Base-by-base conservation (phyloP, 495 filamentous ascomycete species). In the Amniculicola lignicola region DNA sequence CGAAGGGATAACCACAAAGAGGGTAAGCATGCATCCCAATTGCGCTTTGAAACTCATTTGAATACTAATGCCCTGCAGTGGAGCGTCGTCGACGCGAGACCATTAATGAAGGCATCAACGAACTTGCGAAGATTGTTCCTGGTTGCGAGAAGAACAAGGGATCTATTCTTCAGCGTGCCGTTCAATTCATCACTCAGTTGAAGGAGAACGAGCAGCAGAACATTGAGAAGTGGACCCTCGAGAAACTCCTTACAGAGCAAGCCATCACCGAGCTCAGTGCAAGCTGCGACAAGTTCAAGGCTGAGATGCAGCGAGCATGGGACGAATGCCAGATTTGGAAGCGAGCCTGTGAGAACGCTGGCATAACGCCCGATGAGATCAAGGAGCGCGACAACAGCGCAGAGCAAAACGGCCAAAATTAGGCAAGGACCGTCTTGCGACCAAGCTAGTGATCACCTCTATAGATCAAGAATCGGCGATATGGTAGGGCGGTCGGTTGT, bases 61-160 rank as follows among this genome's bases (percentile, higher is more conserved):
- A 11, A 31, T 21, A 18, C 42, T 46, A 14, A 43, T 29, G 7
- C 6, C 23, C 15, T 37, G 2, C 57, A 98, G 93, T 98, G 57
- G 93, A 98, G 72, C 89, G 93, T 47, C 90, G 93, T 40, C 93
- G 93, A 31, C 89, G 93, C 57, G 93, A 98, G 70, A 96, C 94
- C 3, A 98, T 98, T 70, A 98, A 98, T 67, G 93, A 98, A 72
- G 93, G 93, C 43, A 98, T 98, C 66, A 97, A 96, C 65, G 92
- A 98, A 72, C 84, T 98, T 35, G 88, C 94, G 46, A 96, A 96
- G 71, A 92, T 98, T 48, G 93, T 98, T 0, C 93, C 93, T 2
- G 90, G 90, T 29, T 98, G 93, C 66, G 93, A 98, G 71, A 98
- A 97, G 78, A 98, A 98, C 73, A 98, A 98, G 71, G 93, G 93